These are phyloP conservation scores for Cyberlindnera misumaiensis DNA, from an alignment of 805 yeast species.

Conservation along the genomic window DNA sequence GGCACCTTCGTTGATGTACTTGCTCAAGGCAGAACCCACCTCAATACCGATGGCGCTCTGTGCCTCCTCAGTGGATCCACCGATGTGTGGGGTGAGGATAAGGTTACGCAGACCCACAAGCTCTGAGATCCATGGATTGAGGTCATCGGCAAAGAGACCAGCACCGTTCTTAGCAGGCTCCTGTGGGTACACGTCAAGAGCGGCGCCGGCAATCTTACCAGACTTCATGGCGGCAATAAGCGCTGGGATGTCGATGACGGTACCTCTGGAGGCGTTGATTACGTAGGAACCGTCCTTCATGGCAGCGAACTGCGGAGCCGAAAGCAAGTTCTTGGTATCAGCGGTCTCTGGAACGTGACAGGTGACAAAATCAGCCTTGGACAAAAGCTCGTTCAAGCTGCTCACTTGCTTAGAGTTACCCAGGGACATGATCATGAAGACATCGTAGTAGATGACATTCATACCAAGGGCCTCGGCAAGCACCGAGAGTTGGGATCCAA, in stretches of 20 bases:
- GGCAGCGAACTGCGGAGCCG: constrained; percentile 85
- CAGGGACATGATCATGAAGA: constrained; percentile 86
- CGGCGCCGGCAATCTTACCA: constrained; percentile 95
- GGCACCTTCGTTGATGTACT: constrained; percentile 93
- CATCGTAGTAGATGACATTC: constrained; percentile 92
- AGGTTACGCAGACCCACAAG: constrained; percentile 77
- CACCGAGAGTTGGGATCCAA: constrained; percentile 94
- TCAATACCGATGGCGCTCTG: constrained; percentile 96
- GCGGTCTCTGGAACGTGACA: constrained; percentile 92
- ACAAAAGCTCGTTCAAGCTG: constrained; percentile 75
- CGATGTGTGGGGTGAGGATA: constrained; percentile 94
- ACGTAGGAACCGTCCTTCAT: constrained; percentile 96
- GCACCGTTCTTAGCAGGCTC: constrained; percentile 98
- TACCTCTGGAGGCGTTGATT: constrained; percentile 95
- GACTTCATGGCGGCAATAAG: constrained; percentile 84
- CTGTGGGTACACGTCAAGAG: constrained; percentile 91
- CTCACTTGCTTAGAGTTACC: constrained; percentile 95
- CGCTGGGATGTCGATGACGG: constrained; percentile 95
- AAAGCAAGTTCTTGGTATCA: constrained; percentile 86
- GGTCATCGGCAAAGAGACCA: constrained; percentile 58
- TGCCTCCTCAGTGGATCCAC: constrained; percentile 99
- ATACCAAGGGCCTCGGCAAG: constrained; percentile 97
- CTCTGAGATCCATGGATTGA: constrained; percentile 82
- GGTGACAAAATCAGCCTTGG: constrained; percentile 80
- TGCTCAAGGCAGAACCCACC: constrained; percentile 78